phyloP scores from a whole-genome alignment of 805 yeast species.

The Kuraishia capsulata region DNA sequence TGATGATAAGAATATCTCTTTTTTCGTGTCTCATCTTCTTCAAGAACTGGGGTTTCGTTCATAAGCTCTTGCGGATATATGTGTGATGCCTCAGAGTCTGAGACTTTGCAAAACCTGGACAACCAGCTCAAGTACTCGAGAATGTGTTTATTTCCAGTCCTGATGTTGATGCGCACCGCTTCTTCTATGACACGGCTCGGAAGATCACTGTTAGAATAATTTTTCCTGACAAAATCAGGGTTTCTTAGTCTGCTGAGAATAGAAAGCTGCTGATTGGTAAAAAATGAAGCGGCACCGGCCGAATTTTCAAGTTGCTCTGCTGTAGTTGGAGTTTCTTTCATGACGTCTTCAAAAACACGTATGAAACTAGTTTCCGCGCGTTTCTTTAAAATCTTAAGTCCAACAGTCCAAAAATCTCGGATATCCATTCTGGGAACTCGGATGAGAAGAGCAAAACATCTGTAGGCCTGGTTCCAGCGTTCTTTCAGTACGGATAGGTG shows the following conservation, averaged over 20 bases:
- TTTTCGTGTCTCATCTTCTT: background rate
- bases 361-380: slow-evolving; percentile 15
- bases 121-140: background rate
- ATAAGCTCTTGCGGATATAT: background rate
- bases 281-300: background rate
- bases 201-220: background rate
- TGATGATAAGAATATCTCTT: background rate
- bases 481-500: slow-evolving; percentile 36
- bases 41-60: background rate
- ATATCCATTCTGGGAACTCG: slow-evolving; percentile 42
- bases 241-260: background rate
- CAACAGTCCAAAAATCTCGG: slow-evolving; percentile 54
- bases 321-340: background rate
- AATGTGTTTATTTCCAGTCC: background rate
- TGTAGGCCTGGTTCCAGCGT: slow-evolving; percentile 50
- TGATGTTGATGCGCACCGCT: background rate
- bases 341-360: slow-evolving; percentile 2
- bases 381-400: slow-evolving; percentile 39
- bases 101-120: background rate
- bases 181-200: background rate
- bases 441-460: slow-evolving; percentile 38
- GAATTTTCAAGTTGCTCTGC: background rate
- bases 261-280: background rate
- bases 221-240: background rate
- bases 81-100: background rate